A percentile compares a stretch with the other conserved stretches of the same genome.
phyloP scores from a whole-genome alignment of 345 rosid species.

The Citrus hindsii region DNA sequence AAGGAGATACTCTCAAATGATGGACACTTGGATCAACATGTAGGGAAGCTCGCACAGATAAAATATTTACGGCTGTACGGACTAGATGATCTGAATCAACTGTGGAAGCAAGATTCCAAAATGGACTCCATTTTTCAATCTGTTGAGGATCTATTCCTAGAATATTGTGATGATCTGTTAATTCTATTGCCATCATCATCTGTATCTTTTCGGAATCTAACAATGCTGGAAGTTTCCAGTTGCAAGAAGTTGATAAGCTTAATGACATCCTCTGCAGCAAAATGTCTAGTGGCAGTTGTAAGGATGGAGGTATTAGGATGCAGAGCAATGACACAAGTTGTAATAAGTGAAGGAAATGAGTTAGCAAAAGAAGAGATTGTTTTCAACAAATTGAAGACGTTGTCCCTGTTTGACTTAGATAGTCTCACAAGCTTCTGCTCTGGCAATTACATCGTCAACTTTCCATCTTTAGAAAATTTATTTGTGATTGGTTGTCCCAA shows the following conservation, averaged over 20 bases:
- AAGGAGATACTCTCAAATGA: neutral
- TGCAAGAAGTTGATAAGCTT: neutral
- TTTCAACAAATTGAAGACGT: neutral
- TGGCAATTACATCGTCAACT: neutral
- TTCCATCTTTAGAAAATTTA: neutral
- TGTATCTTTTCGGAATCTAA: slow-evolving; percentile 2
- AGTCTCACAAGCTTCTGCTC: neutral
- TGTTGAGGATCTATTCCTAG: neutral
- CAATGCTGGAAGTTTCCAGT: neutral
- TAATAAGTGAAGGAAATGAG: neutral
- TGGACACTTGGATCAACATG: neutral
- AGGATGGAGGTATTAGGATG: neutral
- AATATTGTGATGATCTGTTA: neutral
- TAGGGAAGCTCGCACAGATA: neutral
- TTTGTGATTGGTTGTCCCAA: neutral
- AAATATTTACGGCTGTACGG: accelerated
- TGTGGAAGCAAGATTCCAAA: slow-evolving; percentile 9
- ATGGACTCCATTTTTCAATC: neutral
- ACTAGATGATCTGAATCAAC: neutral
- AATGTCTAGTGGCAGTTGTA: neutral
- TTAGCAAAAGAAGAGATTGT: neutral
- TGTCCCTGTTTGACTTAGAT: neutral
- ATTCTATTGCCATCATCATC: neutral
- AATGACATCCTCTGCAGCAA: slow-evolving; percentile 2
- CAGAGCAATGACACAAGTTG: neutral